These are phyloP conservation scores for Mortierella sp. DNA, from an alignment of 371 early-diverging fungal genomes.

Conservation along the genomic window DNA sequence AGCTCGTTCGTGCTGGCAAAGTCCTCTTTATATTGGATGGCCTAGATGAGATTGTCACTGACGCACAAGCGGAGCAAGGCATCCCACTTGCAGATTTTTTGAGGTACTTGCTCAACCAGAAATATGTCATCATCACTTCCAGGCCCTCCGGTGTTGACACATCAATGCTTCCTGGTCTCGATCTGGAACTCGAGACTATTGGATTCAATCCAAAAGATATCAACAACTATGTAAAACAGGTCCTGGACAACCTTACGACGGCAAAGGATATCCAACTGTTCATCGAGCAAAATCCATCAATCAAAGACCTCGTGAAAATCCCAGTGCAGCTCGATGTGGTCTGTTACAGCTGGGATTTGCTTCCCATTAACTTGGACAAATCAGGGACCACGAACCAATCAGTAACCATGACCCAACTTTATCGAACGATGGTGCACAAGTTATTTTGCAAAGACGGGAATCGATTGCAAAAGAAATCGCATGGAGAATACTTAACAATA, in stretches of 20 bases:
- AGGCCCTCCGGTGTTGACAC: conserved; percentile 24
- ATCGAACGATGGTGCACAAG: conserved; percentile 19
- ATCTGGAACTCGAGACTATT: conserved; percentile 29
- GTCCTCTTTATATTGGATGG: conserved; percentile 33
- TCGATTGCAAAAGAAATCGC: neutral
- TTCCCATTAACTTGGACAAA: conserved; percentile 1
- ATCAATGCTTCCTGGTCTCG: conserved; percentile 6
- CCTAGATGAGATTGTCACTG: conserved; percentile 17
- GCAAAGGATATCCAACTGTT: conserved; percentile 16
- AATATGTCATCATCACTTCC: conserved; percentile 24
- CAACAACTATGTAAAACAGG: conserved; percentile 7
- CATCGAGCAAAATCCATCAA: conserved; percentile 16
- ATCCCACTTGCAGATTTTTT: conserved; percentile 5
- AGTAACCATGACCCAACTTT: conserved; percentile 17
- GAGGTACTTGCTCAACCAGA: neutral
- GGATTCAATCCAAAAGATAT: conserved; percentile 29
- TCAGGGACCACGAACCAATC: neutral
- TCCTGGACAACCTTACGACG: neutral
- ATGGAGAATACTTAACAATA: neutral
- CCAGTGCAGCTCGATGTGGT: conserved; percentile 29
- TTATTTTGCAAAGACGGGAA: conserved; percentile 22
- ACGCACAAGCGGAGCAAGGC: neutral
- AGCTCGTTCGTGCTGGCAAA: neutral
- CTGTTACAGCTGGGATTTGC: conserved; percentile 31
- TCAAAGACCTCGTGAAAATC: conserved; percentile 23